A percentile compares a stretch with the other conserved stretches of the same genome.
phyloP scores from a whole-genome alignment of 2,329 filamentous ascomycete genomes.

The Colletotrichum trifolii region DNA sequence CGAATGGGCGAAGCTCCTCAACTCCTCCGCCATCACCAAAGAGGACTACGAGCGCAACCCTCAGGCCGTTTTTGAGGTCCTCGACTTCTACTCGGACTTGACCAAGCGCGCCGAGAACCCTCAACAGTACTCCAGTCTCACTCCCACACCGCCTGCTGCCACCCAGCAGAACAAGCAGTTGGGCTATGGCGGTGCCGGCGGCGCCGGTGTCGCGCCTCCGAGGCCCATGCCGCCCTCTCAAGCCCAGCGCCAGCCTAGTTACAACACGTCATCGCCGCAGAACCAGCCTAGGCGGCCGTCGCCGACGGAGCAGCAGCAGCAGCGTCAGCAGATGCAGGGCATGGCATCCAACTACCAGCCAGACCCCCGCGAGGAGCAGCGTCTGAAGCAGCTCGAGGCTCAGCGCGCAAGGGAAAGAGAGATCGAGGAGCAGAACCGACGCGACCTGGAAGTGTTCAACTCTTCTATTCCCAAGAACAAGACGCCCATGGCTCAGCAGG shows the following conservation, averaged over 20 bases:
- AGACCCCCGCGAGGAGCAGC: slow-evolving; percentile 65
- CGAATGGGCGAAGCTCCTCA: slow-evolving; percentile 97
- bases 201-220: slow-evolving; percentile 73
- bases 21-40: slow-evolving; percentile 96
- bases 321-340: slow-evolving; percentile 68
- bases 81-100: slow-evolving; percentile 88
- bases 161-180: slow-evolving; percentile 71
- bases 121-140: slow-evolving; percentile 73
- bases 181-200: slow-evolving; percentile 66
- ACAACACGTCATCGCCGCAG: slow-evolving; percentile 50
- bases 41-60: slow-evolving; percentile 99
- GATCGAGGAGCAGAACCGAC: slow-evolving; percentile 73
- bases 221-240: slow-evolving; percentile 68
- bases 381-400: slow-evolving; percentile 71
- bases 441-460: slow-evolving; percentile 89
- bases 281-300: slow-evolving; percentile 56
- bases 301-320: slow-evolving; percentile 60
- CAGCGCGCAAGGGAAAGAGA: slow-evolving; percentile 66
- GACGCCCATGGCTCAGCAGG: slow-evolving; percentile 86
- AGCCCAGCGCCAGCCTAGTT: slow-evolving; percentile 56
- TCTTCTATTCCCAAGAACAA: slow-evolving; percentile 86
- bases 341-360: slow-evolving; percentile 67
- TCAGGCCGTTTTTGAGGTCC: slow-evolving; percentile 82
- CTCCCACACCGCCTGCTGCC: slow-evolving; percentile 71
- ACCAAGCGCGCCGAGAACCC: slow-evolving; percentile 80